Conservation (phyloP, 1,139 yeast species). For the Yamadazyma conglobata region DNA sequence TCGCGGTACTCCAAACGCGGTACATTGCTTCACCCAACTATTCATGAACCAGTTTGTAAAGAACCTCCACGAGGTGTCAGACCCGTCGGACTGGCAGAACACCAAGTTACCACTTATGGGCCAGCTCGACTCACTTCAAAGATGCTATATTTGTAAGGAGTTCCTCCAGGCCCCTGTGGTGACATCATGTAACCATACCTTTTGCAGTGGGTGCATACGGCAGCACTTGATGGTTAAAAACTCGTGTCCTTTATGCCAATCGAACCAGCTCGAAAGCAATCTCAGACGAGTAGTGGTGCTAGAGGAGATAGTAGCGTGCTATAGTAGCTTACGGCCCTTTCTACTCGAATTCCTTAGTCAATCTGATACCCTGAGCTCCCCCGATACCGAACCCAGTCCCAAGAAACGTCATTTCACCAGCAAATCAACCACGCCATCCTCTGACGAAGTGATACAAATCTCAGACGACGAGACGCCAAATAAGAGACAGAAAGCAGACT, state of each 20-base stretch:
- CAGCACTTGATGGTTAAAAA: conserved; percentile 57
- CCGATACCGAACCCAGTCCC: too few species aligned
- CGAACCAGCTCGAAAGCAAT: conserved; percentile 68
- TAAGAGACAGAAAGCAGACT: conserved; percentile 6
- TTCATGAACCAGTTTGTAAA: conserved; percentile 4
- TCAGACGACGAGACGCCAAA: background rate
- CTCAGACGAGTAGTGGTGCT: conserved; percentile 65
- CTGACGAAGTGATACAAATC: background rate
- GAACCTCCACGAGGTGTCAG: conserved; percentile 29
- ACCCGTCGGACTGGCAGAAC: conserved; percentile 66
- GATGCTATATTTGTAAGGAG: conserved; percentile 94
- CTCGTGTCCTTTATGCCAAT: conserved; percentile 78
- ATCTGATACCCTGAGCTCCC: too few species aligned
- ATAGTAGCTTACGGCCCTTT: conserved; percentile 39
- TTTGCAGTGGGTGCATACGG: conserved; percentile 87
- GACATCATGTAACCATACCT: conserved; percentile 85
- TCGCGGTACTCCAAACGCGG: conserved; percentile 3
- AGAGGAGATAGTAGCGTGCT: conserved; percentile 68
- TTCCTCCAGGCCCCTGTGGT: conserved; percentile 77
- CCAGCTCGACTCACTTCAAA: conserved; percentile 63
- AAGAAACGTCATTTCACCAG: too few species aligned
- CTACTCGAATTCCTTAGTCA: conserved; percentile 28
- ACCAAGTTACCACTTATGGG: conserved; percentile 54
- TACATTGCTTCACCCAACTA: background rate
- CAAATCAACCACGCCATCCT: background rate